phyloP scores from a whole-genome alignment of 2,329 filamentous ascomycete genomes.

The Tolypocladium sp. region DNA sequence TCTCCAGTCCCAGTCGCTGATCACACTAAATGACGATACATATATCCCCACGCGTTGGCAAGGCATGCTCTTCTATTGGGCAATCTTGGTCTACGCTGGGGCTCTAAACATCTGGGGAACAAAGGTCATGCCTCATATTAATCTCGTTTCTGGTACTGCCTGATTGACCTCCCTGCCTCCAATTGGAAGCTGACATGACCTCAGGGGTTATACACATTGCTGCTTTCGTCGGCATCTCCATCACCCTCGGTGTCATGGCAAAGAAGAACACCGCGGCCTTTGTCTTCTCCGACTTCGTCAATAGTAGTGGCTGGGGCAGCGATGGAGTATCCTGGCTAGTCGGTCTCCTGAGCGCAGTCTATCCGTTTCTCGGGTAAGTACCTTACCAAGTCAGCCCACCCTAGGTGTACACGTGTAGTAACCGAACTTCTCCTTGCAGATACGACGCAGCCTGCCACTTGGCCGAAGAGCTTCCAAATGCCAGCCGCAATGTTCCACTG shows the following conservation, averaged over 20 bases:
- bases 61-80: conserved; percentile 38
- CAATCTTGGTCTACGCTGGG: conserved; percentile 25
- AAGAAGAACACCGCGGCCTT: conserved; percentile 17
- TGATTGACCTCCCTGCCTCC: neutral
- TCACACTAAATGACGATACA: conserved; percentile 29
- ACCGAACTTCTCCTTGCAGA: conserved; percentile 2
- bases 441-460: conserved; percentile 25
- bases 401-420: neutral
- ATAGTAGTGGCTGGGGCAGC: conserved; percentile 20
- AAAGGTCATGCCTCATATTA: conserved; percentile 25
- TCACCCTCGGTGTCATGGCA: conserved; percentile 19
- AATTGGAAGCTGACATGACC: neutral
- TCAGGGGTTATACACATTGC: conserved; percentile 15
- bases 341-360: conserved; percentile 20
- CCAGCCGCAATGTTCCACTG: conserved; percentile 20
- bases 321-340: conserved; percentile 23
- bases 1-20: conserved; percentile 31
- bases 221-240: conserved; percentile 16
- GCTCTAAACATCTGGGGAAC: conserved; percentile 32
- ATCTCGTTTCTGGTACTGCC: conserved; percentile 12
- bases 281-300: conserved; percentile 21
- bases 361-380: conserved; percentile 22
- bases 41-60: conserved; percentile 34
- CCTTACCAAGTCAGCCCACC: neutral
- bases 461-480: conserved; percentile 22